A percentile compares a stretch with the other conserved stretches of the same genome.
phyloP scores from a whole-genome alignment of 495 filamentous ascomycete species.

The Penicillium lagena region DNA sequence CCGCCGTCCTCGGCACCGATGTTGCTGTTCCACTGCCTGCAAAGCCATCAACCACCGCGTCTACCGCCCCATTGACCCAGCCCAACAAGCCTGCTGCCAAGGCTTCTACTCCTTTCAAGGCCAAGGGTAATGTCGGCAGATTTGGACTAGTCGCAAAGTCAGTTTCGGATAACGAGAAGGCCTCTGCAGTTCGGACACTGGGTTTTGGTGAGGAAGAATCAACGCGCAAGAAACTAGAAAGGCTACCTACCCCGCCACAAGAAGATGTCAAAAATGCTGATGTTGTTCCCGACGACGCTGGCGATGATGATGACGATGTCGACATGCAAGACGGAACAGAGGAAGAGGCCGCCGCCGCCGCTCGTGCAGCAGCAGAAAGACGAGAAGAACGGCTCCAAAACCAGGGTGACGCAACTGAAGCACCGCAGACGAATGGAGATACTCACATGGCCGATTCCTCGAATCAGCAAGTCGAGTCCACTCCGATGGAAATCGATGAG shows the following conservation, averaged over 20 bases:
- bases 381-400: conserved; percentile 63
- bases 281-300: conserved; percentile 46
- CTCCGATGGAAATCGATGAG: conserved; percentile 31
- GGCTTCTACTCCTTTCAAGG: conserved; percentile 41
- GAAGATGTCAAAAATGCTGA: conserved; percentile 56
- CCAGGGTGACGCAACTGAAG: conserved; percentile 20
- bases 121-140: conserved; percentile 67
- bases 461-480: conserved; percentile 25
- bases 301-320: conserved; percentile 70
- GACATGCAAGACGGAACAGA: conserved; percentile 74
- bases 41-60: conserved; percentile 33
- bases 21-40: conserved; percentile 52
- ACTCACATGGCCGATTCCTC: conserved; percentile 36
- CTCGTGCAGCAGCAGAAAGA: conserved; percentile 70
- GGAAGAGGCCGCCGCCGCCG: conserved; percentile 80
- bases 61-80: conserved; percentile 35
- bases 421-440: conserved; percentile 30
- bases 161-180: conserved; percentile 56
- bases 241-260: conserved; percentile 68
- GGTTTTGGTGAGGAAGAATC: conserved; percentile 86
- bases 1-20: conserved; percentile 53
- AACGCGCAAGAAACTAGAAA: conserved; percentile 78
- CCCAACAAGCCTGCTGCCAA: conserved; percentile 46
- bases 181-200: conserved; percentile 62
- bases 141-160: conserved; percentile 74